phyloP scores from a whole-genome alignment of 306 rosid species.

The Cucurbita moschata region DNA sequence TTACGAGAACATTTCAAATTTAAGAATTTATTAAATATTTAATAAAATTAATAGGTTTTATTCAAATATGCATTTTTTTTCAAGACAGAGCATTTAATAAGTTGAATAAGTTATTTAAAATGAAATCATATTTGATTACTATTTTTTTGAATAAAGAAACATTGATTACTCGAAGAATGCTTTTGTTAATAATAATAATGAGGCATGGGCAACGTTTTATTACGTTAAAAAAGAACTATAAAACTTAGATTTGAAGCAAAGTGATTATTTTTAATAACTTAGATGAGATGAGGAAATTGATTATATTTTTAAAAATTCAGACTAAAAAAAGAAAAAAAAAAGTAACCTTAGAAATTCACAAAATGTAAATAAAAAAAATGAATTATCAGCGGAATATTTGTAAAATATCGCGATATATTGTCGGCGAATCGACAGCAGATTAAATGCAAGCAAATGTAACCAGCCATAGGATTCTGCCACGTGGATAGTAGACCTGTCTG shows the following conservation, averaged over 20 bases:
- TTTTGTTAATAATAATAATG: neutral
- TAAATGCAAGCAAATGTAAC: neutral
- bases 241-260: neutral
- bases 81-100: neutral
- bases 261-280: neutral
- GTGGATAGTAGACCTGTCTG: neutral
- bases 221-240: neutral
- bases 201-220: neutral
- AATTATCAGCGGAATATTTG: neutral
- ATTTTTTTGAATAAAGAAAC: neutral
- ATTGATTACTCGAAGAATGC: neutral
- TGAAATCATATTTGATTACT: neutral
- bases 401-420: conserved; percentile 47
- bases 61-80: too few relatives aligned
- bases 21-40: too few relatives aligned
- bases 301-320: neutral
- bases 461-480: conserved; percentile 6
- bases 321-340: neutral
- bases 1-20: too few relatives aligned
- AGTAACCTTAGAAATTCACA: neutral
- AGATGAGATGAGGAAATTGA: neutral
- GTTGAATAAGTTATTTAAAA: neutral
- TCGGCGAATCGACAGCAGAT: conserved; percentile 24
- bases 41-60: too few relatives aligned
- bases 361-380: neutral